Conservation (phyloP, 305 asterid species). For the Fraxinus xanthoxyloides region DNA sequence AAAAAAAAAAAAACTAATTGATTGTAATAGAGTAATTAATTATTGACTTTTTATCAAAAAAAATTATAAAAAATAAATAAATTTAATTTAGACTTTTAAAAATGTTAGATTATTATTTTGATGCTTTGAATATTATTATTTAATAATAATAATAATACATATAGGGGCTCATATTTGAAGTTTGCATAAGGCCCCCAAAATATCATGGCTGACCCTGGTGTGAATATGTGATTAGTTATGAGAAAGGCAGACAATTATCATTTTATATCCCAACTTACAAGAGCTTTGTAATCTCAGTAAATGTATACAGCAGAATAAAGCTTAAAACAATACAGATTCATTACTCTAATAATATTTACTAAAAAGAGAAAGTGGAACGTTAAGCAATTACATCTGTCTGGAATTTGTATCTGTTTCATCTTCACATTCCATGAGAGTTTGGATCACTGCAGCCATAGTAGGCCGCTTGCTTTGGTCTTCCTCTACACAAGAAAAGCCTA, state of each 20-base stretch:
- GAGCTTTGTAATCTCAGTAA: neutral
- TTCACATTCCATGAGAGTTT: constrained; percentile 45
- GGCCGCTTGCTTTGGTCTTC: constrained; percentile 63
- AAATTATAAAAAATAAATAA: too few relatives aligned
- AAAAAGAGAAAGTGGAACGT: neutral
- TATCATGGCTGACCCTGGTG: too few relatives aligned
- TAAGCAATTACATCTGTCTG: neutral
- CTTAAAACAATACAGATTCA: neutral
- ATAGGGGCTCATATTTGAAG: too few relatives aligned
- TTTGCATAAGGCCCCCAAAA: too few relatives aligned
- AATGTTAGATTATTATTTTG: too few relatives aligned
- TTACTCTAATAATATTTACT: neutral
- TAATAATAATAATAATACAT: too few relatives aligned
- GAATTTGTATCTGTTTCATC: constrained; percentile 20
- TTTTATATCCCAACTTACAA: neutral
- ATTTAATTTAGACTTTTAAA: too few relatives aligned
- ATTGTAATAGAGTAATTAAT: too few relatives aligned
- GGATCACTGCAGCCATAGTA: constrained; percentile 64
- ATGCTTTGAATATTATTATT: too few relatives aligned
- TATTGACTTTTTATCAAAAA: too few relatives aligned
- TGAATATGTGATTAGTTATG: too few relatives aligned
- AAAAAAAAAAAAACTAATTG: too few relatives aligned
- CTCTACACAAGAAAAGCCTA: constrained; percentile 54
- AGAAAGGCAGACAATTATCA: neutral
- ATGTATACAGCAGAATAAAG: neutral